Evolutionary conservation across 2,329 filamentous ascomycete species (phyloP).

Genomic region (Beauveria pseudobassiana): DNA sequence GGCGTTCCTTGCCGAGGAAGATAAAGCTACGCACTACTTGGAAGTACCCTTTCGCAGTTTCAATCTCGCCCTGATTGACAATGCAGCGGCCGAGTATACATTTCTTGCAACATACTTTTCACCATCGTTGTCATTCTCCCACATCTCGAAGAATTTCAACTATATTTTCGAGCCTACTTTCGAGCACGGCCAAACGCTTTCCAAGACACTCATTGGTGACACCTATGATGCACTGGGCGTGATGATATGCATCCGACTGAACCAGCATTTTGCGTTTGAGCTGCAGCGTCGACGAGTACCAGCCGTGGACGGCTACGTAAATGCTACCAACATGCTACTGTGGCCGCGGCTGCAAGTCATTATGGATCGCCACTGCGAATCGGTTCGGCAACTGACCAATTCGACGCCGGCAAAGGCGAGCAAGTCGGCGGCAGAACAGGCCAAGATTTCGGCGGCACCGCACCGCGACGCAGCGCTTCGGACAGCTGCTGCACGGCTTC

Average conservation of each 20-base stretch:
- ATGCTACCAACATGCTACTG: constrained; percentile 88
- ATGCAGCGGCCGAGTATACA: constrained; percentile 88
- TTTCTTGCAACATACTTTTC: constrained; percentile 89
- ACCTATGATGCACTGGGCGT: constrained; percentile 81
- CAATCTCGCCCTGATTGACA: constrained; percentile 89
- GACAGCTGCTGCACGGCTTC: constrained; percentile 81
- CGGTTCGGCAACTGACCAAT: constrained; percentile 58
- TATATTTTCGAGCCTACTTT: constrained; percentile 90
- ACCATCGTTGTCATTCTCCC: constrained; percentile 63
- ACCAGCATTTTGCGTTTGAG: constrained; percentile 90
- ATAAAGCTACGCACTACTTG: constrained; percentile 75
- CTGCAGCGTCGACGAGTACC: constrained; percentile 87
- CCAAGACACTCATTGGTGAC: constrained; percentile 66
- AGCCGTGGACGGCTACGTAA: constrained; percentile 83
- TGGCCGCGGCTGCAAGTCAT: constrained; percentile 94
- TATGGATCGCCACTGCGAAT: constrained; percentile 90
- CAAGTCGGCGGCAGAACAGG: constrained; percentile 39
- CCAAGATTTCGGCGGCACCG: constrained; percentile 68
- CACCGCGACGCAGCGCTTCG: constrained; percentile 94
- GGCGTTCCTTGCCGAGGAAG: constrained; percentile 86
- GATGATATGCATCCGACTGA: constrained; percentile 84
- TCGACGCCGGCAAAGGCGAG: constrained; percentile 39
- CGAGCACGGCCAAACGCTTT: constrained; percentile 68
- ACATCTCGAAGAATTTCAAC: constrained; percentile 74
- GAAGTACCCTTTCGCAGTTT: constrained; percentile 91